A percentile compares a stretch with the other conserved stretches of the same genome.
These are phyloP conservation scores for Hanseniaspora meyeri DNA, from an alignment of 805 yeast species.

Conservation along the genomic window DNA sequence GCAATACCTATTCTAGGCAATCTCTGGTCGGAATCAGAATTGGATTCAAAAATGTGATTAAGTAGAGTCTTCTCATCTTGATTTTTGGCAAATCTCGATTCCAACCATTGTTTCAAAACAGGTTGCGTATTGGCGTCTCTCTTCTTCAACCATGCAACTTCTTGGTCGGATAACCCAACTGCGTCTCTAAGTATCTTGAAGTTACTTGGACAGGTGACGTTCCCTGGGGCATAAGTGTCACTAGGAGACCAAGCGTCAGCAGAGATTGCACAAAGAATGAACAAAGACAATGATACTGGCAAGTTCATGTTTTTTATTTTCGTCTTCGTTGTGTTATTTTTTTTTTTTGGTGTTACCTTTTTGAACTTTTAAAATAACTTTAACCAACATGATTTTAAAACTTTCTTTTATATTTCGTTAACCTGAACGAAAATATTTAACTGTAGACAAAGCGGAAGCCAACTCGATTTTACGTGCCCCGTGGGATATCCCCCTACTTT, in stretches of 20 bases:
- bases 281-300: background rate
- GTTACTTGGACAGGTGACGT: slow-evolving; percentile 41
- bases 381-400: too few relatives aligned
- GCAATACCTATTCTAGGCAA: slow-evolving; percentile 40
- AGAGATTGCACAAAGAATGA: background rate
- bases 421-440: too few relatives aligned
- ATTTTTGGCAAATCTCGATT: slow-evolving; percentile 28
- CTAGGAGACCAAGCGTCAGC: slow-evolving; percentile 41
- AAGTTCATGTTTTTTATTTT: background rate
- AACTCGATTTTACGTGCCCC: too few relatives aligned
- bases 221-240: slow-evolving; percentile 50
- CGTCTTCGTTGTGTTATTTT: background rate
- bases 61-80: slow-evolving; percentile 16
- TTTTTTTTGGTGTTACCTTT: background rate
- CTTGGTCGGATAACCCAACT: slow-evolving; percentile 33
- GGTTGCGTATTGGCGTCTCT: slow-evolving; percentile 37
- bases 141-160: slow-evolving; percentile 40
- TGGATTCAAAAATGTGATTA: background rate
- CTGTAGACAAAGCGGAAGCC: too few relatives aligned
- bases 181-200: slow-evolving; percentile 39
- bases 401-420: too few relatives aligned
- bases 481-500: too few relatives aligned
- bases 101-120: slow-evolving; percentile 36
- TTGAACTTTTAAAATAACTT: too few relatives aligned
- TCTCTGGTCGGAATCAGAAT: slow-evolving; percentile 25